Percentiles rank a stretch among this genome's conserved stretches.
Conservation (phyloP, 1,284 basidiomycete species). For the Sporisorium iseilematis-ciliati region DNA sequence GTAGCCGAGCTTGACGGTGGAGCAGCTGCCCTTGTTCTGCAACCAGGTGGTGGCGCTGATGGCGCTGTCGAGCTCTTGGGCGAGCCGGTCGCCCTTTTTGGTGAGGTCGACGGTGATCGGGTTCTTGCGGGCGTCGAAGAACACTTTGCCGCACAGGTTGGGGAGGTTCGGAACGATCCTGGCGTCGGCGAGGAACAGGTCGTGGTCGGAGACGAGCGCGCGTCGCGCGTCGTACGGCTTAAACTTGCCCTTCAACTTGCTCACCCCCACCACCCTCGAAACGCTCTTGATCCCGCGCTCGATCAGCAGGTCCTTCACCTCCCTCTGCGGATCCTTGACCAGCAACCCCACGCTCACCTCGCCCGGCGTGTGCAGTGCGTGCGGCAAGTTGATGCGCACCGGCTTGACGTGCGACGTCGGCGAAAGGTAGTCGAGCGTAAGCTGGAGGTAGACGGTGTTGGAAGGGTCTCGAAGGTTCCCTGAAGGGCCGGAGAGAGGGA, state of each 20-base stretch:
- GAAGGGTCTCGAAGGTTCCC: conserved; percentile 45
- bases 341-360: conserved; percentile 86
- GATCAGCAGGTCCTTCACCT: conserved; percentile 92
- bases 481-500: conserved; percentile 56
- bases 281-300: conserved; percentile 85
- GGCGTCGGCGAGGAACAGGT: conserved; percentile 92
- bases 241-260: conserved; percentile 70
- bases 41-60: conserved; percentile 93
- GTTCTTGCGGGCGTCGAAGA: conserved; percentile 95
- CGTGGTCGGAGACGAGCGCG: conserved; percentile 86
- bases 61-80: conserved; percentile 88
- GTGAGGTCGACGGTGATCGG: conserved; percentile 88
- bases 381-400: conserved; percentile 66
- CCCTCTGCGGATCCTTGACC: conserved; percentile 92
- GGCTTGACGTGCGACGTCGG: conserved; percentile 58
- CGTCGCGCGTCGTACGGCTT: conserved; percentile 85
- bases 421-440: conserved; percentile 59
- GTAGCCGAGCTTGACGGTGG: conserved; percentile 82
- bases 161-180: conserved; percentile 88
- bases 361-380: conserved; percentile 85
- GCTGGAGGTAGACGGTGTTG: conserved; percentile 59
- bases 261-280: conserved; percentile 87
- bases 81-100: conserved; percentile 80
- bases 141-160: conserved; percentile 86
- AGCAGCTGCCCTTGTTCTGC: conserved; percentile 70